These are phyloP conservation scores for Bonia amplexicaulis DNA, from an alignment of 176 grass and related monocot species.

Conservation along the genomic window DNA sequence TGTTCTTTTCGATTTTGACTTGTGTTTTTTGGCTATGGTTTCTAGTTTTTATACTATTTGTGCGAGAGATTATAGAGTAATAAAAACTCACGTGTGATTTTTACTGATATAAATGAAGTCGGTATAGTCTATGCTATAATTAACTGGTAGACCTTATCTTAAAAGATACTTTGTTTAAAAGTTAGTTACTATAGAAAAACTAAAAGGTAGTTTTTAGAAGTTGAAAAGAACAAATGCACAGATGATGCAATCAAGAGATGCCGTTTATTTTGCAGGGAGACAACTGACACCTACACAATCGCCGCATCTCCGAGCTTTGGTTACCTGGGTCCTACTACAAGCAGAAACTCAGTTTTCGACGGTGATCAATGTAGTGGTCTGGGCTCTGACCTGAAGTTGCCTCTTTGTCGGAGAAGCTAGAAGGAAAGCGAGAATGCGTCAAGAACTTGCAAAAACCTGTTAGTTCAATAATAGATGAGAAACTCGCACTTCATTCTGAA, in stretches of 20 bases:
- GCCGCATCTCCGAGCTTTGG: constrained; percentile 79
- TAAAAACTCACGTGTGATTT: too few relatives aligned
- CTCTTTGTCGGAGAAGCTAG: constrained; percentile 54
- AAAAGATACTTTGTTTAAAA: too few relatives aligned
- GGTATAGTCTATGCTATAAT: too few relatives aligned
- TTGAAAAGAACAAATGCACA: too few relatives aligned
- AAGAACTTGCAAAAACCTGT: constrained; percentile 39
- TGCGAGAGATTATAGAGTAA: too few relatives aligned
- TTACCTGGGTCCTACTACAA: constrained; percentile 57
- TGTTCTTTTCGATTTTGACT: too few relatives aligned
- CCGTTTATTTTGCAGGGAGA: constrained; percentile 48
- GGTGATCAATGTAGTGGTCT: constrained; percentile 39
- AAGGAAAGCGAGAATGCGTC: constrained; percentile 42
- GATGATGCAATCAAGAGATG: neutral
- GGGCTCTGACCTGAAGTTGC: constrained; percentile 55
- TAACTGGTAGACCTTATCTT: too few relatives aligned
- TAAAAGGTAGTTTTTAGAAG: too few relatives aligned
- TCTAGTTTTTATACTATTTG: too few relatives aligned
- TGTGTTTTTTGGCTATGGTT: too few relatives aligned
- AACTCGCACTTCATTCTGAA: constrained; percentile 53
- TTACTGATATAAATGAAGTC: too few relatives aligned
- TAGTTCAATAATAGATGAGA: constrained; percentile 46
- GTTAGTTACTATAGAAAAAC: too few relatives aligned
- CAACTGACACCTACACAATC: constrained; percentile 83
- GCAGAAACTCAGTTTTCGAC: constrained; percentile 49